These are phyloP conservation scores for Fistulifera pelliculosa DNA, from an alignment of 108 stramenopile species.

Conservation along the genomic window DNA sequence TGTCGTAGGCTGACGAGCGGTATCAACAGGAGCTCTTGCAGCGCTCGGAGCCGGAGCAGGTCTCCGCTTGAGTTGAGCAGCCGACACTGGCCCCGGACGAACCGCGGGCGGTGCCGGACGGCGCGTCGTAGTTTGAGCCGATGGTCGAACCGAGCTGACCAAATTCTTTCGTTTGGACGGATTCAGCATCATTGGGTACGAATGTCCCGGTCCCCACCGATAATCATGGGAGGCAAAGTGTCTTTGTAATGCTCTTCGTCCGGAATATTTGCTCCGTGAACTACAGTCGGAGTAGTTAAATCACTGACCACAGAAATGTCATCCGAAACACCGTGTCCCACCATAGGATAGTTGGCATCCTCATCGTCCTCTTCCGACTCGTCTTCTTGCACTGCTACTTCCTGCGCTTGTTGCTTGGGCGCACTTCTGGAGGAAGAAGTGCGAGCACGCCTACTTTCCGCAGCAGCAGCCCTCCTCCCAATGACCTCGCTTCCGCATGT, in stretches of 20 bases:
- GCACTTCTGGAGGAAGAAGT: background rate
- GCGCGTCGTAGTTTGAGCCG: no score
- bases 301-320: conserved; percentile 41
- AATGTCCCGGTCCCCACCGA: conserved; percentile 13
- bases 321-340: conserved; percentile 48
- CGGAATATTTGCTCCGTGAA: conserved; percentile 7
- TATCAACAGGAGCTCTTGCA: no score
- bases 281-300: conserved; percentile 45
- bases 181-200: conserved; percentile 7
- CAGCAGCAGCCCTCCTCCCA: background rate
- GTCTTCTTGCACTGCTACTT: background rate
- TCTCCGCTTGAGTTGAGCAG: no score
- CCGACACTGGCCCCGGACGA: no score
- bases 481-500: conserved; percentile 8
- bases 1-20: no score
- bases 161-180: conserved; percentile 32
- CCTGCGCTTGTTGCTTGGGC: background rate
- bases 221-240: conserved; percentile 24
- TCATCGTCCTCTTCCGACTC: conserved; percentile 25
- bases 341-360: conserved; percentile 51
- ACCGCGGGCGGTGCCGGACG: no score
- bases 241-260: conserved; percentile 50
- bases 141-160: conserved; percentile 6
- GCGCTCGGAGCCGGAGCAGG: no score
- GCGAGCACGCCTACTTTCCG: background rate